Conservation (phyloP, 1,139 yeast genomes). For the Debaryomycetaceae sp. region DNA sequence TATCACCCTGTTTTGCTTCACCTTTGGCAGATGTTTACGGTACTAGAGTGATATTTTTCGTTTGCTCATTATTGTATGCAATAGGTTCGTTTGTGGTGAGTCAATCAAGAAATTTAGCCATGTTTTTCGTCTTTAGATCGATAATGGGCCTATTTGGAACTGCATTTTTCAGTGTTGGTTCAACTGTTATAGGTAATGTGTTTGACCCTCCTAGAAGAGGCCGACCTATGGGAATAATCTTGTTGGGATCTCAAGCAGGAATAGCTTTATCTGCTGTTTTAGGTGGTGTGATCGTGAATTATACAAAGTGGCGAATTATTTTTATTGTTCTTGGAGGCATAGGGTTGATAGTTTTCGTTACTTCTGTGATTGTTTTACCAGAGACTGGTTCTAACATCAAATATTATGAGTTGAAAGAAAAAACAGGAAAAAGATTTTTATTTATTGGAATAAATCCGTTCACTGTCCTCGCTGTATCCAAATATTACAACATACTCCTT, state of each 20-base stretch:
- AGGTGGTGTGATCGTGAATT: conserved; percentile 48
- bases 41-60: conserved; percentile 37
- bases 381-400: conserved; percentile 36
- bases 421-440: conserved; percentile 30
- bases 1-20: conserved; percentile 46
- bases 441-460: conserved; percentile 44
- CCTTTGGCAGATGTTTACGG: conserved; percentile 53
- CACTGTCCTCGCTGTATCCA: conserved; percentile 34
- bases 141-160: conserved; percentile 49
- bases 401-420: conserved; percentile 6
- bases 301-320: conserved; percentile 49
- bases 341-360: conserved; percentile 25
- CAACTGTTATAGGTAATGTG: conserved; percentile 44
- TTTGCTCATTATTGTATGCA: conserved; percentile 30
- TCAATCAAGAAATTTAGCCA: conserved; percentile 44
- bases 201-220: conserved; percentile 46
- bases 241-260: conserved; percentile 46
- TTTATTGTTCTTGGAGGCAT: conserved; percentile 44
- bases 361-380: conserved; percentile 32
- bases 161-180: conserved; percentile 48
- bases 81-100: conserved; percentile 39
- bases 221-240: conserved; percentile 40
- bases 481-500: conserved; percentile 36
- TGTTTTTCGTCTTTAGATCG: conserved; percentile 48
- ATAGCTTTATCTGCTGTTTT: conserved; percentile 47